phyloP scores from a whole-genome alignment of 2,329 filamentous ascomycete genomes.

The Penicillium digitatum region DNA sequence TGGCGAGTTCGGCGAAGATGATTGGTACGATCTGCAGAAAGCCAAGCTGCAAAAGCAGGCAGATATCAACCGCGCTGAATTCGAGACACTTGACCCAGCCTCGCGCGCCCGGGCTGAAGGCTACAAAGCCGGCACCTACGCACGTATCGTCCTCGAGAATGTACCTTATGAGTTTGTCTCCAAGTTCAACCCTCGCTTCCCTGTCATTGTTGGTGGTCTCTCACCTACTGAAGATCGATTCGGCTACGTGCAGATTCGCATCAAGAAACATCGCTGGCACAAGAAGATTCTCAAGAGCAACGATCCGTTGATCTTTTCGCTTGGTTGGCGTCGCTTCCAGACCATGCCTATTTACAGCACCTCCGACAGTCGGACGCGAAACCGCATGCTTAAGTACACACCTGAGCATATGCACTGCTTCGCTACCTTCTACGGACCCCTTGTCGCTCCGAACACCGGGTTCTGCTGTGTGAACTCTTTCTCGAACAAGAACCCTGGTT shows the following conservation, averaged over 20 bases:
- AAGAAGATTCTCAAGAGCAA: constrained; percentile 99
- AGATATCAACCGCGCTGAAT: constrained; percentile 94
- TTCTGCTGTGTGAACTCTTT: constrained; percentile 93
- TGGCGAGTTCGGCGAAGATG: constrained; percentile 85
- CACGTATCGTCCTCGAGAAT: constrained; percentile 80
- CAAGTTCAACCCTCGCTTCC: constrained; percentile 75
- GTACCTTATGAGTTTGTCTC: constrained; percentile 87
- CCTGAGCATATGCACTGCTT: constrained; percentile 99
- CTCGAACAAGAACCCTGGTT: constrained; percentile 77
- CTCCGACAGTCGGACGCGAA: constrained; percentile 85
- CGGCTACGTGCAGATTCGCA: constrained; percentile 89
- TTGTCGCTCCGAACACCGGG: constrained; percentile 92
- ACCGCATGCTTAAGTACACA: constrained; percentile 98
- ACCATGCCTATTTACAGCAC: constrained; percentile 90
- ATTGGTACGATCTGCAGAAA: constrained; percentile 98
- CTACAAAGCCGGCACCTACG: constrained; percentile 87
- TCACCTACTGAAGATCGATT: constrained; percentile 92
- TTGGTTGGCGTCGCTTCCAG: constrained; percentile 96
- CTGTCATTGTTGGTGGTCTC: constrained; percentile 86
- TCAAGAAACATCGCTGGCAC: constrained; percentile 98
- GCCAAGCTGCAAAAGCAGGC: constrained; percentile 90
- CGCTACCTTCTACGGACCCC: constrained; percentile 88
- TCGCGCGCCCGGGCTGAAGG: constrained; percentile 84
- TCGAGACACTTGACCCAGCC: constrained; percentile 77
- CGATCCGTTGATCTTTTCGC: constrained; percentile 92